phyloP scores from a whole-genome alignment of 2,329 filamentous ascomycete genomes.

The Diaporthe sp. region DNA sequence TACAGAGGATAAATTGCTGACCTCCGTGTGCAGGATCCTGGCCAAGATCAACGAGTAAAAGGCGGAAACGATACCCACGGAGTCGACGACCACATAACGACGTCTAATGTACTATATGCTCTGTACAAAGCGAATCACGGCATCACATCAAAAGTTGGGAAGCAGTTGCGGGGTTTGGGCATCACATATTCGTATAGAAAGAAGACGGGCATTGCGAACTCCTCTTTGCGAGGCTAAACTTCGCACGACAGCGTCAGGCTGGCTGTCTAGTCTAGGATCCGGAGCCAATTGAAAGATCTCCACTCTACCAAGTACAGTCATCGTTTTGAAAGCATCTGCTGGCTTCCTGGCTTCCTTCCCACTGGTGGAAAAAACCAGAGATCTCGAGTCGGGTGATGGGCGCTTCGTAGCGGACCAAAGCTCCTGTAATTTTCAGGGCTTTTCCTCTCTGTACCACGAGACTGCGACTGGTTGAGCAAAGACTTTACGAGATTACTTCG shows the following conservation, averaged over 20 bases:
- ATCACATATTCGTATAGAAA: slow-evolving; percentile 38
- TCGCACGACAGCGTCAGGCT: slow-evolving; percentile 14
- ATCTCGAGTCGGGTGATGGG: not conserved
- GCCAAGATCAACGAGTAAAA: slow-evolving; percentile 99
- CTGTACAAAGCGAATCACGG: slow-evolving; percentile 45
- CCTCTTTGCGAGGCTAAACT: slow-evolving; percentile 5
- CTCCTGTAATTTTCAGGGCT: no score
- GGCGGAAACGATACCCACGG: slow-evolving; percentile 44
- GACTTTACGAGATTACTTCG: no score
- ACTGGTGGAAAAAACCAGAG: not conserved
- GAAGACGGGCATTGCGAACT: not conserved
- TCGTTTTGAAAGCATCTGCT: not conserved
- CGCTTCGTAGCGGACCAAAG: not conserved
- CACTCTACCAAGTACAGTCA: slow-evolving; percentile 6
- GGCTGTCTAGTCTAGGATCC: slow-evolving; percentile 14
- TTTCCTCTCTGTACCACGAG: not conserved
- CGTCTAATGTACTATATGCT: slow-evolving; percentile 42
- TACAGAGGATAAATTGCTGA: slow-evolving; percentile 39
- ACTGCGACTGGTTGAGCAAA: no score
- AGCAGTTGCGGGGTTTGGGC: slow-evolving; percentile 37
- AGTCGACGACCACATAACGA: slow-evolving; percentile 47
- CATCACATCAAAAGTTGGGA: slow-evolving; percentile 41
- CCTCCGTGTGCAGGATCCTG: slow-evolving; percentile 76
- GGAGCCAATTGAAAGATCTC: slow-evolving; percentile 30
- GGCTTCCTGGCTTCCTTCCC: not conserved